Base-by-base conservation (phyloP, 257 asterid genomes). In the Fraxinus excelsior region DNA sequence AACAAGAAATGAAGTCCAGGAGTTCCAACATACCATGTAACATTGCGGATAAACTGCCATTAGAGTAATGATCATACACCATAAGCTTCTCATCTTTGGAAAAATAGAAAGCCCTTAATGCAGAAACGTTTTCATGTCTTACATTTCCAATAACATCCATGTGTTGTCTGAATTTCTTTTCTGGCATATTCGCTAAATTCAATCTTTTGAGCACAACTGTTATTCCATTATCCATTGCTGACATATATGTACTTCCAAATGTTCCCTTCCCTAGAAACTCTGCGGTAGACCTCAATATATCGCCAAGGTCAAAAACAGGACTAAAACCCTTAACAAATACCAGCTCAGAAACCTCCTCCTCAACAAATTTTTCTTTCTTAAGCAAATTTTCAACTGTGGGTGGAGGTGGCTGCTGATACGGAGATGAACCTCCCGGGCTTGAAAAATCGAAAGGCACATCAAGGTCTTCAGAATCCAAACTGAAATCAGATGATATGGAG, bases 211-310 rank as follows among this genome's bases (percentile, higher is more conserved):
- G 75, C 53, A 73, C 81, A 53, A 76, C 56, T 14, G 56, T 53
- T 13, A 74, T 72, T 4, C 60, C 84, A 31, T 68, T 77, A 46
- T 76, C 84, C 71, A 81, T 29, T 0, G 51, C 26, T 69, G 73
- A 78, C 58, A 38, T 76, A 28, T 81, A 81, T 26, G 78, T 28
- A 18, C 65, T 81, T 53, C 81, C 81, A 28, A 76, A 76, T 51
- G 77, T 76, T 29, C 84, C 84, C 44, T 81, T 81, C 66, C 84
- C 84, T 34, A 76, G 80, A 32, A 76, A 53, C 60, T 67, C 78
- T 1, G 75, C 67, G 12, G 81, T 60, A 38, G 84, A 77, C 28
- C 74, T 69, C 12, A 81, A 66, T 21, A 76, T 23, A 71, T 81
- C 84, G 37, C 76, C 78, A 18, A 81, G 37, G 73, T 81, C 81